Evolutionary conservation across 331 rosid species (phyloP), one percentile per base, ranked within the genome.

Genomic region (Stylosanthes scabra): DNA sequence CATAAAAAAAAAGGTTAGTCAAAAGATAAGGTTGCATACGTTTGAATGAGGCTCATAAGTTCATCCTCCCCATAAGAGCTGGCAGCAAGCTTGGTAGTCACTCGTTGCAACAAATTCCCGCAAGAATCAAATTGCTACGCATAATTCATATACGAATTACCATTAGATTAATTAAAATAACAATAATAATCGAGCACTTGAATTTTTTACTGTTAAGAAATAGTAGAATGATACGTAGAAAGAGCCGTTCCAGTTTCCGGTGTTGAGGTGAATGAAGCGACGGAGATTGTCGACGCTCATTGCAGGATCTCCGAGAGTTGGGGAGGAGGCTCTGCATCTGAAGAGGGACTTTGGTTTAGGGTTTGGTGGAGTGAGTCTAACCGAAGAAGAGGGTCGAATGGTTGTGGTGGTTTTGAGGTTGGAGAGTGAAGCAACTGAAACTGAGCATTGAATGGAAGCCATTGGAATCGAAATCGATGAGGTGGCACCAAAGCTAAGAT

Each of bases 21-120:
- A 2, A 46, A 3, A 29, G 66, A 71, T 45, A 66, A 72, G 44
- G 11, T 29, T 60, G 40, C 83, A 78, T 87, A 94, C 99, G 96
- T 86, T 84, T 94, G 99, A 81, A 91, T 90, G 80, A 94, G 96
- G 79, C 97, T 94, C 75, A 88, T 79, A 80, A 94, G 97, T 77
- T 94, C 93, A 83, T 83, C 91, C 67, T 94, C 99, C 6, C 97
- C 99, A 71, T 94, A 94, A 66, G 99, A 86, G 85, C 92, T 88
- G 15, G 64, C 97, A 1, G 96, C 81, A 77, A 94, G 97, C 89
- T 87, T 94, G 37, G 97, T 94, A 68, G 51, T 80, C 54, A 91
- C 61, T 83, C 71, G 80, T 77, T 94, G 97, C 87, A 89, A 70
- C 70, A 94, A 57, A 37, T 87, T 92, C 78, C 99, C 97, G 28